These are phyloP conservation scores for Micractinium sp. DNA, from an alignment of 139 green algal genomes.

Conservation along the genomic window DNA sequence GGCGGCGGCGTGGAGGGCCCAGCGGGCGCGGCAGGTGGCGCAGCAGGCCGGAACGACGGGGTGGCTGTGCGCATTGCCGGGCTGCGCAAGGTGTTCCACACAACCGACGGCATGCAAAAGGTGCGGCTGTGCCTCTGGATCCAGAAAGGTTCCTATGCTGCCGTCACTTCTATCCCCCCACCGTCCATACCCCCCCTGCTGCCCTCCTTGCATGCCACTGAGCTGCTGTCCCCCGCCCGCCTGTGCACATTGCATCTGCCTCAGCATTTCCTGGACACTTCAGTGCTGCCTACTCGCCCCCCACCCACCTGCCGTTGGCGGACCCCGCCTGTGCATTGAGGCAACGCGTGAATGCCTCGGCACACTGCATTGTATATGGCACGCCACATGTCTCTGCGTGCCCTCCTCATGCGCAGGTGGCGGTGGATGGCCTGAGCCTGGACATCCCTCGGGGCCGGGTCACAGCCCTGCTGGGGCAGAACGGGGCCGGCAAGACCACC, in stretches of 20 bases:
- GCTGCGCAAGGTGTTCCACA: slow-evolving; percentile 50
- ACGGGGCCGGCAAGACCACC: slow-evolving; percentile 84
- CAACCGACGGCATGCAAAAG: slow-evolving; percentile 49
- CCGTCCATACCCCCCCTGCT: background rate
- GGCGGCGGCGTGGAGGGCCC: background rate
- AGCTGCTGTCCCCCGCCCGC: background rate
- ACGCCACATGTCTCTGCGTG: background rate
- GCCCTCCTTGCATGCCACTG: background rate
- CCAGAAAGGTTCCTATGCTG: background rate
- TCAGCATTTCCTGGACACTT: background rate
- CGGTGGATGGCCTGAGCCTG: slow-evolving; percentile 74
- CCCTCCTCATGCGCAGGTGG: slow-evolving; percentile 27
- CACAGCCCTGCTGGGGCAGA: slow-evolving; percentile 86
- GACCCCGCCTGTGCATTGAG: too few species aligned
- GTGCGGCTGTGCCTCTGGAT: background rate
- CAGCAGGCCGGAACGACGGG: background rate
- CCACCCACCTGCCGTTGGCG: too few species aligned
- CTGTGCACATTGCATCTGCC: background rate
- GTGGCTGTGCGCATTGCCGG: slow-evolving; percentile 39
- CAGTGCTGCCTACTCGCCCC: background rate
- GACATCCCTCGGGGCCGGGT: slow-evolving; percentile 65
- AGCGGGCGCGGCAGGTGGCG: background rate
- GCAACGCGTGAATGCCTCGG: too few species aligned
- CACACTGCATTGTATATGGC: too few species aligned
- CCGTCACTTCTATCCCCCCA: background rate